phyloP scores from a whole-genome alignment of 805 yeast genomes.

The Maudiozyma serrabonitensis region DNA sequence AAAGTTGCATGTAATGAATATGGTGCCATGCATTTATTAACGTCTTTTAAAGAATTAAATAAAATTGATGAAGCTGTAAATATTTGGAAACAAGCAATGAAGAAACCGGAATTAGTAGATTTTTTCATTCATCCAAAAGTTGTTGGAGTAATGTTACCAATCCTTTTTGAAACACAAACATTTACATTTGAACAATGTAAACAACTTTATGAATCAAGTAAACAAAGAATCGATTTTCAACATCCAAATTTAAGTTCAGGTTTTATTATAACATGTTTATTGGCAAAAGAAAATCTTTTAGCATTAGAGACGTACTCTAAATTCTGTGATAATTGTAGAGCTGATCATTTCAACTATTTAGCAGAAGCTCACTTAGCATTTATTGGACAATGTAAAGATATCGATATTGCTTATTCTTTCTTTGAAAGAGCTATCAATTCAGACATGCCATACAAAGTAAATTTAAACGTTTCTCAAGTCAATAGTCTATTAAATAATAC shows the following conservation, averaged over 20 bases:
- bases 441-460: slow-evolving; percentile 60
- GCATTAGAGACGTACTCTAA: slow-evolving; percentile 54
- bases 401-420: slow-evolving; percentile 56
- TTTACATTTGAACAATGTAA: slow-evolving; percentile 49
- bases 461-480: slow-evolving; percentile 59
- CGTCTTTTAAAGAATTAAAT: slow-evolving; percentile 47
- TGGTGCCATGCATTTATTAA: slow-evolving; percentile 44
- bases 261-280: slow-evolving; percentile 58
- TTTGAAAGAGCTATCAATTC: slow-evolving; percentile 57
- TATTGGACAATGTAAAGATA: slow-evolving; percentile 63
- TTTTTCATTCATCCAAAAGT: slow-evolving; percentile 50
- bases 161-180: slow-evolving; percentile 42
- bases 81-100: slow-evolving; percentile 46
- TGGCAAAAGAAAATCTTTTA: slow-evolving; percentile 48
- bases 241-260: slow-evolving; percentile 45
- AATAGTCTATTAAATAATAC: slow-evolving; percentile 50
- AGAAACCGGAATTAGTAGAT: slow-evolving; percentile 1
- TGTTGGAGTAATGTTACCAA: slow-evolving; percentile 57
- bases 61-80: slow-evolving; percentile 50
- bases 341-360: slow-evolving; percentile 32
- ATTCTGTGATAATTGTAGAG: slow-evolving; percentile 32
- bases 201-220: slow-evolving; percentile 38
- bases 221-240: slow-evolving; percentile 13
- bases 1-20: slow-evolving; percentile 34
- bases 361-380: slow-evolving; percentile 65